phyloP scores from a whole-genome alignment of 1,284 basidiomycete species.

The Ceratobasidium sp. region DNA sequence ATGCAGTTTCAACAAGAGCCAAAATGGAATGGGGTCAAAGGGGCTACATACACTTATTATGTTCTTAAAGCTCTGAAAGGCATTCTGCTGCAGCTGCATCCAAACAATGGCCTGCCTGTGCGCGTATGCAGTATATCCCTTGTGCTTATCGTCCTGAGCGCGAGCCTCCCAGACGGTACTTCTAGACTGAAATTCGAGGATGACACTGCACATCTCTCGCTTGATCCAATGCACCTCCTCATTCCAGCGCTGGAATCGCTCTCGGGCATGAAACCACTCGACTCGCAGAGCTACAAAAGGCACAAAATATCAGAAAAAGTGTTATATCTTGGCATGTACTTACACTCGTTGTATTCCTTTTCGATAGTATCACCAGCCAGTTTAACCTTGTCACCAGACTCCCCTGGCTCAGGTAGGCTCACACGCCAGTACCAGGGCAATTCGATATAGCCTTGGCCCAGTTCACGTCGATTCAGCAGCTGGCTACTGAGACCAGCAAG shows the following conservation, averaged over 20 bases:
- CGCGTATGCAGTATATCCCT: background rate
- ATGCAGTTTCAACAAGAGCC: no score
- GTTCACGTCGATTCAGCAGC: background rate
- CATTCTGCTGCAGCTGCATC: background rate
- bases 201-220: background rate
- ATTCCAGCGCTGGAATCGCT: slow-evolving; percentile 9
- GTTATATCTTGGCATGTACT: background rate
- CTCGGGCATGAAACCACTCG: slow-evolving; percentile 15
- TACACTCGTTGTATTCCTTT: background rate
- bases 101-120: background rate
- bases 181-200: background rate
- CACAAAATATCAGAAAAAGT: no score
- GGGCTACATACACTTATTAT: background rate
- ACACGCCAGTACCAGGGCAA: background rate
- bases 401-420: background rate
- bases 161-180: background rate
- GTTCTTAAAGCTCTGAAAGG: background rate
- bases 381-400: background rate
- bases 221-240: background rate
- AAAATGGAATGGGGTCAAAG: no score
- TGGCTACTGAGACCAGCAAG: background rate
- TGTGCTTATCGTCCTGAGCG: no score
- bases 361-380: no score
- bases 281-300: background rate
- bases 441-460: background rate